phyloP scores from a whole-genome alignment of 1,284 basidiomycete genomes.

The Cutaneotrichosporon sp. region DNA sequence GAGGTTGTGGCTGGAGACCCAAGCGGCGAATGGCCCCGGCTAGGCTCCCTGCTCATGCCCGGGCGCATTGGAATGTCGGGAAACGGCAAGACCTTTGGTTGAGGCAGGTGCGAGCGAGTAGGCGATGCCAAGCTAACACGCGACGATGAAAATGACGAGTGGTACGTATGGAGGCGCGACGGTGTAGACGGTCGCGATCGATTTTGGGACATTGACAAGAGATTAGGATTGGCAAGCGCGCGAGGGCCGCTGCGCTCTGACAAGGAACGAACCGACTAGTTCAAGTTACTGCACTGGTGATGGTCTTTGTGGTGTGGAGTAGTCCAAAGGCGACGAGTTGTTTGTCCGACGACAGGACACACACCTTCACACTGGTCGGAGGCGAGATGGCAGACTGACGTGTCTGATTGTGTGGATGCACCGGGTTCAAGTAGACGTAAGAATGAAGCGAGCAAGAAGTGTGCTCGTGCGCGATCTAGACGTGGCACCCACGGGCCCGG shows the following conservation, averaged over 20 bases:
- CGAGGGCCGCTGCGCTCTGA: neutral
- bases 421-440: no score
- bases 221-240: neutral
- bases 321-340: neutral
- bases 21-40: constrained; percentile 7
- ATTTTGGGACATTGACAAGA: constrained; percentile 8
- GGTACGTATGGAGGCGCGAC: constrained; percentile 11
- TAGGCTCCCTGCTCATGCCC: constrained; percentile 11
- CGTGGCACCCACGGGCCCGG: no score
- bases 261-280: neutral
- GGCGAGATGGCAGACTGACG: no score
- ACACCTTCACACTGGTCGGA: neutral
- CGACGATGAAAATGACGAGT: constrained; percentile 12
- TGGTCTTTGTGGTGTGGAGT: neutral
- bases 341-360: neutral
- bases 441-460: no score
- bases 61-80: constrained; percentile 16
- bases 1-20: constrained; percentile 2
- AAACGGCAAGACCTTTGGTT: constrained; percentile 21
- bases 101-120: constrained; percentile 9
- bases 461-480: no score
- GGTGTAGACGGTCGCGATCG: constrained; percentile 16
- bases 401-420: no score
- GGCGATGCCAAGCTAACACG: constrained; percentile 3
- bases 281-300: neutral